Percentiles rank a stretch among this genome's conserved stretches.
These are phyloP conservation scores for Boletus reticulatus DNA, from an alignment of 768 basidiomycete genomes.

Conservation along the genomic window DNA sequence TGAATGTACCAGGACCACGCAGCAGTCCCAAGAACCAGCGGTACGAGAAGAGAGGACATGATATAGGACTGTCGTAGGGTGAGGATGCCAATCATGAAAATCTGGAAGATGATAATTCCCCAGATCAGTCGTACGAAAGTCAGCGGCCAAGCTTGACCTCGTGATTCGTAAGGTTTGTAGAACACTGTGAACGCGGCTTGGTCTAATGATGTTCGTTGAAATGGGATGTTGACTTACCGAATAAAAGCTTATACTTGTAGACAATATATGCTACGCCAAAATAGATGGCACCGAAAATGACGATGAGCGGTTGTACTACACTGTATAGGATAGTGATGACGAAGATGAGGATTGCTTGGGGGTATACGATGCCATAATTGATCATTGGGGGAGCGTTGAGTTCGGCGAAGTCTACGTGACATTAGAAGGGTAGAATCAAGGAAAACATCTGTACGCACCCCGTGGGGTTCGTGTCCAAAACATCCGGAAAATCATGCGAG, in stretches of 20 bases:
- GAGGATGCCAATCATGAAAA: conserved; percentile 98
- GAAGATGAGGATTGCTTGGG: conserved; percentile 94
- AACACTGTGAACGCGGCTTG: conserved; percentile 59
- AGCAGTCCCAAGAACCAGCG: conserved; percentile 72
- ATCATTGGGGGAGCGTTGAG: conserved; percentile 97
- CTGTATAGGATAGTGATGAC: conserved; percentile 94
- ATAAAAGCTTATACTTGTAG: conserved; percentile 97
- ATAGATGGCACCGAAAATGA: conserved; percentile 93
- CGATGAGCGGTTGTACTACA: conserved; percentile 91
- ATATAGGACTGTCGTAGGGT: conserved; percentile 58
- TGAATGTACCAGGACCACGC: conserved; percentile 82
- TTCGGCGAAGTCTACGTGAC: conserved; percentile 82
- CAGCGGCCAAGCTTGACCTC: conserved; percentile 97
- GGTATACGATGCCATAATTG: conserved; percentile 96
- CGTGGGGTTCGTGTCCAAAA: conserved; percentile 88
- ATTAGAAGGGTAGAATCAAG: background rate
- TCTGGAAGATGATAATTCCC: conserved; percentile 89
- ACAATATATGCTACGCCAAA: conserved; percentile 96
- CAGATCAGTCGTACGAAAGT: conserved; percentile 90
- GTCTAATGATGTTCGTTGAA: background rate
- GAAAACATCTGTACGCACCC: conserved; percentile 45
- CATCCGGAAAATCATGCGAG: conserved; percentile 67
- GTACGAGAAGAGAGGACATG: conserved; percentile 62
- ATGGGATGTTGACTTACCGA: conserved; percentile 54
- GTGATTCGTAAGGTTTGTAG: conserved; percentile 97